Evolutionary conservation across 768 basidiomycete genomes (phyloP).

Genomic region (Termitomyces sp.): DNA sequence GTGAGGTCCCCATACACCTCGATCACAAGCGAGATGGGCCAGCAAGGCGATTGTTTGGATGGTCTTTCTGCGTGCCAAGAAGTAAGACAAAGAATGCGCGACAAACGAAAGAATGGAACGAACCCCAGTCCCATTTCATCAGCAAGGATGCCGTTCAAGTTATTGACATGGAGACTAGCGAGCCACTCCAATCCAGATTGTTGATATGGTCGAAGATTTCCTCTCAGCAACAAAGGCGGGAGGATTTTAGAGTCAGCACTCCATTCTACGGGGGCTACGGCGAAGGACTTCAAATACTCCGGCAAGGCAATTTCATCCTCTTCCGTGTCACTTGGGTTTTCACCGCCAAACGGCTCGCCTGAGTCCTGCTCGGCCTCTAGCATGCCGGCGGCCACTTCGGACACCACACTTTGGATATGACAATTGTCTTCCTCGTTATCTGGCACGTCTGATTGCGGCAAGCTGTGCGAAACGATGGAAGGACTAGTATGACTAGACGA

Average conservation of each 20-base stretch:
- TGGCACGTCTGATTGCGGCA: not conserved
- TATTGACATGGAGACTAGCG: constrained; percentile 76
- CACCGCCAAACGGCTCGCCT: not conserved
- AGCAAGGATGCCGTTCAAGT: constrained; percentile 78
- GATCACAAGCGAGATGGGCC: constrained; percentile 87
- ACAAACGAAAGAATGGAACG: constrained; percentile 19
- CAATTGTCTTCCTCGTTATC: not conserved
- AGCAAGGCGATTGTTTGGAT: constrained; percentile 94
- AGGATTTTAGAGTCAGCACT: constrained; percentile 50
- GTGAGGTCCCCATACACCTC: constrained; percentile 91
- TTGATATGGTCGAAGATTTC: constrained; percentile 88
- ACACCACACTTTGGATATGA: not conserved
- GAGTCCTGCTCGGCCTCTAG: not conserved
- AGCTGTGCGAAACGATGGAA: not conserved
- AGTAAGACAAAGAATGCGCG: not conserved
- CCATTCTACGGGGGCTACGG: constrained; percentile 71
- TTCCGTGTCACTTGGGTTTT: not conserved
- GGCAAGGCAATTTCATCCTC: constrained; percentile 34
- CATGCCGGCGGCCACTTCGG: not conserved
- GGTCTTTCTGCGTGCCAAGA: constrained; percentile 61
- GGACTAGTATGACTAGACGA: not conserved
- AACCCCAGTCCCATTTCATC: constrained; percentile 97
- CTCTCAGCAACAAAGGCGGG: constrained; percentile 75
- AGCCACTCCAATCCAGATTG: constrained; percentile 94
- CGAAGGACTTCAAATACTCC: constrained; percentile 61